Percentiles rank a stretch among this genome's conserved stretches.
Conservation (phyloP, 2,329 filamentous ascomycete species). For the Aspergillus sp. region DNA sequence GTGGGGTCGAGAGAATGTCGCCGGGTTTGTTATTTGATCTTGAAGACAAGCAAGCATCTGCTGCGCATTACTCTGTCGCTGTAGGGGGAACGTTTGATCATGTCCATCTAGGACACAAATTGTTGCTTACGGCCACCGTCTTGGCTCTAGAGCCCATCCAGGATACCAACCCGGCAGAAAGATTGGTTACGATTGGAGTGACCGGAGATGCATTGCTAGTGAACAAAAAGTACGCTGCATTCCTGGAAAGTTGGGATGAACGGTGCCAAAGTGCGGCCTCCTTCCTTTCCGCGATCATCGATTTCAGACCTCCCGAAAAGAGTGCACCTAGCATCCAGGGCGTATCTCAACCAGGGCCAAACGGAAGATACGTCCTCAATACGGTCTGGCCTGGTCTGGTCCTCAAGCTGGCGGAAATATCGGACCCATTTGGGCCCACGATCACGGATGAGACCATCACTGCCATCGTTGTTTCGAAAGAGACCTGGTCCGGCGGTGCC, state of each 20-base stretch:
- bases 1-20: constrained; percentile 14
- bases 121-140: constrained; percentile 82
- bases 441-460: constrained; percentile 71
- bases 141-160: constrained; percentile 55
- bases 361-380: constrained; percentile 31
- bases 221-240: constrained; percentile 80
- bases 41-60: constrained; percentile 10
- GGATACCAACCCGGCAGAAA: constrained; percentile 30
- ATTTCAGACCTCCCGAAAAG: constrained; percentile 48
- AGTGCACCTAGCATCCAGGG: constrained; percentile 21
- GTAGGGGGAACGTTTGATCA: constrained; percentile 96
- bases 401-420: constrained; percentile 75
- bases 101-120: constrained; percentile 87
- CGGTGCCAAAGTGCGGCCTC: constrained; percentile 61
- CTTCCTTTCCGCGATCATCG: constrained; percentile 58
- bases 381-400: constrained; percentile 54
- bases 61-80: constrained; percentile 55
- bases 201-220: constrained; percentile 78
- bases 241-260: constrained; percentile 70
- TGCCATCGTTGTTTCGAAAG: constrained; percentile 75
- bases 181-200: constrained; percentile 70
- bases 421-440: constrained; percentile 83
- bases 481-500: constrained; percentile 74
- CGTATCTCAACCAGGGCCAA: constrained; percentile 29
- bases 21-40: constrained; percentile 15